These are phyloP conservation scores for Hypoxylon trugodes DNA, from an alignment of 495 filamentous ascomycete genomes.

Conservation along the genomic window DNA sequence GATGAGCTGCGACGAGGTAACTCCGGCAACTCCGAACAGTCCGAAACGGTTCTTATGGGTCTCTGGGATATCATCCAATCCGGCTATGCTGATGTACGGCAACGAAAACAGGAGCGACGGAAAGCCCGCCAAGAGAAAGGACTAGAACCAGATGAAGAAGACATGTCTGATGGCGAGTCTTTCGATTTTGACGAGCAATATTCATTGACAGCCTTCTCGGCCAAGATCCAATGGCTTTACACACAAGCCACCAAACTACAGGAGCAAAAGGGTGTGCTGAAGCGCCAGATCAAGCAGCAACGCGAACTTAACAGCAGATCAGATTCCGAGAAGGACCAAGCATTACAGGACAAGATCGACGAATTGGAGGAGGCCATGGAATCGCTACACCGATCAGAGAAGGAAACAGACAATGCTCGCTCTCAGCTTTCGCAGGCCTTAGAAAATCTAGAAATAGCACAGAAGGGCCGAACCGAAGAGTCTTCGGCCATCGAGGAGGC, in stretches of 20 bases:
- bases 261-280: slow-evolving; percentile 84
- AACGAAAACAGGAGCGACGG: slow-evolving; percentile 60
- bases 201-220: slow-evolving; percentile 71
- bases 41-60: slow-evolving; percentile 68
- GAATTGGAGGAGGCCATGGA: slow-evolving; percentile 63
- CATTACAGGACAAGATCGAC: slow-evolving; percentile 56
- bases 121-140: slow-evolving; percentile 55
- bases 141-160: slow-evolving; percentile 54
- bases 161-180: slow-evolving; percentile 59
- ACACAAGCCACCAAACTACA: slow-evolving; percentile 68
- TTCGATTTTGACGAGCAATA: slow-evolving; percentile 64
- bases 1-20: slow-evolving; percentile 45
- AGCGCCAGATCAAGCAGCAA: slow-evolving; percentile 91
- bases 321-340: slow-evolving; percentile 67
- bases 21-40: slow-evolving; percentile 57
- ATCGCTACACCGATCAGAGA: slow-evolving; percentile 58
- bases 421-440: slow-evolving; percentile 60
- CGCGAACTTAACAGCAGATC: slow-evolving; percentile 80
- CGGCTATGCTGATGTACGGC: slow-evolving; percentile 66
- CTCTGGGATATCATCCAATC: slow-evolving; percentile 77
- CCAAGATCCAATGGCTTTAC: slow-evolving; percentile 80
- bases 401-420: slow-evolving; percentile 55
- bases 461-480: slow-evolving; percentile 47
- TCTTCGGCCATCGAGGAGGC: slow-evolving; percentile 48
- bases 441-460: slow-evolving; percentile 59